Percentiles rank a stretch among this genome's conserved stretches.
Evolutionary conservation across 1,139 yeast genomes (phyloP).

Genomic region (Meyerozyma carpophila): DNA sequence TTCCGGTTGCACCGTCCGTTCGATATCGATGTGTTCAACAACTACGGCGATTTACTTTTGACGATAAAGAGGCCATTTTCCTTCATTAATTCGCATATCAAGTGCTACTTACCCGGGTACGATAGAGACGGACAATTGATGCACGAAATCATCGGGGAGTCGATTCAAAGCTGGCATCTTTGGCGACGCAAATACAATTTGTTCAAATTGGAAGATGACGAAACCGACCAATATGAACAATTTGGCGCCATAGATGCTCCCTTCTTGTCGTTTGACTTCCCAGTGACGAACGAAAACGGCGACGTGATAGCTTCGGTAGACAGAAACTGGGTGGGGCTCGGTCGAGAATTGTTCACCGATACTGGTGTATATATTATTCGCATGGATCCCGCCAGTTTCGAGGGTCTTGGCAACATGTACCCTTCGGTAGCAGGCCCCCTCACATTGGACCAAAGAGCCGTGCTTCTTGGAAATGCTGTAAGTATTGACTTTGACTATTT

Average conservation of each 20-base stretch:
- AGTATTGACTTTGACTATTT: conserved; percentile 94
- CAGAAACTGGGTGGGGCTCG: conserved; percentile 92
- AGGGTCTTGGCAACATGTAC: conserved; percentile 38
- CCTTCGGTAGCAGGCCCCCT: conserved; percentile 42
- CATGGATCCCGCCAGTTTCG: conserved; percentile 69
- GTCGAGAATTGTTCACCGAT: conserved; percentile 88
- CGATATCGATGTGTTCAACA: conserved; percentile 73
- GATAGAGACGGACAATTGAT: conserved; percentile 31
- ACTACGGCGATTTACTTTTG: conserved; percentile 60
- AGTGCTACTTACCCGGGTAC: conserved; percentile 57
- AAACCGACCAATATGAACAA: conserved; percentile 44
- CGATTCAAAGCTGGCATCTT: conserved; percentile 88
- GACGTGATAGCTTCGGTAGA: conserved; percentile 71
- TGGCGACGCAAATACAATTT: conserved; percentile 88
- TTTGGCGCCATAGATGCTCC: conserved; percentile 88
- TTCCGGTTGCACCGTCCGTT: conserved; percentile 84
- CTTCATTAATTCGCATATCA: conserved; percentile 82
- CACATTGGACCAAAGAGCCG: conserved; percentile 78
- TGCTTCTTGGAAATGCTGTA: conserved; percentile 79
- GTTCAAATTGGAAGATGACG: conserved; percentile 49
- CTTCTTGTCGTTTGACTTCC: conserved; percentile 80
- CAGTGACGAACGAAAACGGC: conserved; percentile 56
- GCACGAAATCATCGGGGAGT: conserved; percentile 68
- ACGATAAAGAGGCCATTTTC: conserved; percentile 80
- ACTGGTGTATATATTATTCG: conserved; percentile 86